A percentile compares a stretch with the other conserved stretches of the same genome.
Evolutionary conservation across 164 flowering plant genomes (phyloP).

Genomic region (Sextonia rubra): DNA sequence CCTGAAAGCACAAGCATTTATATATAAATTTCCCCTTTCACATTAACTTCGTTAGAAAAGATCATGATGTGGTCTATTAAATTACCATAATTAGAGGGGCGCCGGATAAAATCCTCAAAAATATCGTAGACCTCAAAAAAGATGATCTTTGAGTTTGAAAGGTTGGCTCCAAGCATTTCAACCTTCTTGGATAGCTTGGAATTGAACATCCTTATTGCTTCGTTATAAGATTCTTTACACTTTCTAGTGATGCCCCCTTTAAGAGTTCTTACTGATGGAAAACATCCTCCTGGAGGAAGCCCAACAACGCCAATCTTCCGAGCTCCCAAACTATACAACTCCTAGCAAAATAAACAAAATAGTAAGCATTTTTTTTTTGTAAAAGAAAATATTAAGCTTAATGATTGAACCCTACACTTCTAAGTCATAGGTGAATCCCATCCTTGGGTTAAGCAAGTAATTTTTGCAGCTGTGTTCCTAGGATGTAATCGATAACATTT

Average conservation of each 20-base stretch:
- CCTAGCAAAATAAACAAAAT: constrained; percentile 15
- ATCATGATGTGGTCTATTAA: neutral
- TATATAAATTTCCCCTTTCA: too few species aligned
- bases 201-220: constrained; percentile 29
- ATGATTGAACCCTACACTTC: too few species aligned
- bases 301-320: constrained; percentile 32
- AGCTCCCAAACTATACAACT: constrained; percentile 28
- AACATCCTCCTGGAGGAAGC: constrained; percentile 37
- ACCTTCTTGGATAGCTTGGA: constrained; percentile 17
- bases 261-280: constrained; percentile 40
- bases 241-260: constrained; percentile 30
- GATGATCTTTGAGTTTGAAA: constrained; percentile 3
- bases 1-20: too few species aligned
- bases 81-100: constrained; percentile 16
- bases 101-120: constrained; percentile 32
- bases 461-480: too few species aligned
- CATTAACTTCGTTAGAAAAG: too few species aligned
- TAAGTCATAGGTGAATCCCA: too few species aligned
- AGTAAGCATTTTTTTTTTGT: too few species aligned
- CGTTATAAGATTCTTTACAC: constrained; percentile 21
- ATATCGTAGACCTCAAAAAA: constrained; percentile 32
- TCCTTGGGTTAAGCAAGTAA: too few species aligned
- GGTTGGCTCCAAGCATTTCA: constrained; percentile 6
- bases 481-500: too few species aligned
- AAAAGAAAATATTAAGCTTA: too few species aligned